Evolutionary conservation across 106 monocot genomes (phyloP), one percentile per base, ranked within the genome.

Genomic region (Acorus calamus): DNA sequence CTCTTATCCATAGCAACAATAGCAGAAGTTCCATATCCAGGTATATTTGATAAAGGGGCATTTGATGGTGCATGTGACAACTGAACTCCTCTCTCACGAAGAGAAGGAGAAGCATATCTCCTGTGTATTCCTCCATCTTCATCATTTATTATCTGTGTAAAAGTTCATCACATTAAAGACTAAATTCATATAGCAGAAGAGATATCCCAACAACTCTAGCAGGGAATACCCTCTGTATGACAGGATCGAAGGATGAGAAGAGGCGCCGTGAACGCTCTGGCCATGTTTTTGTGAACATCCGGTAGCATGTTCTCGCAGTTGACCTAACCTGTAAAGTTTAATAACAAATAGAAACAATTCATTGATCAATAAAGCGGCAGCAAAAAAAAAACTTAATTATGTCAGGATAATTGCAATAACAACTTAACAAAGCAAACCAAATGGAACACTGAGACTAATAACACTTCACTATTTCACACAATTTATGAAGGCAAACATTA

Each of bases 241-340:
- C 80, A 78, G 90, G 85, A 83, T 96, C 96, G 70, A 96, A 96
- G 7, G 87, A 87, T 63, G 59, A 63, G 65, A 90, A 85, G 43
- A 96, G 71, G 7, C 90, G 90, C 10, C 90, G 80, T 46, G 87
- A 96, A 62, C 90, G 86, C 69, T 96, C 90, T 13, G 96, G 96
- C 96, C 96, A 96, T 49, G 96, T 96, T 80, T 96, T 96, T 67
- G 96, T 72, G 71, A 90, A 96, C 87, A 96, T 73, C 49, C 84
- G 66, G 69, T 91, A 96, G 73, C 96, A 96, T 50, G 82, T 74
- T 68, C 96, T 82, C 49, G 96, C 96, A 72, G 82, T 87, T 44
- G 96, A 74, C 2, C 96, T 80, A 6, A 96, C 96, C 96, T 91
- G 63, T 11, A 52, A 11, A 7, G 10, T 56, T 63, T 11, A 58